Evolutionary conservation across 2,329 filamentous ascomycete genomes (phyloP), one percentile per base, ranked within the genome.

Genomic region (Hypoxylon sp.): DNA sequence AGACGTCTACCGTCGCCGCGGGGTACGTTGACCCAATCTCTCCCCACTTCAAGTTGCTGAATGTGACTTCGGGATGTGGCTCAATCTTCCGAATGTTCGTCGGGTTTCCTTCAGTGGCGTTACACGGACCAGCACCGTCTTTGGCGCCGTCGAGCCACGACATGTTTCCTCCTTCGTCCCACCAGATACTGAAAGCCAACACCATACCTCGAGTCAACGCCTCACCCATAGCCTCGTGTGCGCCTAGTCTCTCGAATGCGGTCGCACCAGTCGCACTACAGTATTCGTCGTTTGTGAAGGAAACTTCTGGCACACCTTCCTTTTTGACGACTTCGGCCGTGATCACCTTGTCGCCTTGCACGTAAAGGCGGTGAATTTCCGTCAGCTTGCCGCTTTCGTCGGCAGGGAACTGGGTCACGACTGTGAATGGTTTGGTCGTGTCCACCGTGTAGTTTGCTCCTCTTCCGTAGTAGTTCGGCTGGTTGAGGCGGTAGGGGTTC

Each of bases 31-130:
- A 85, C 65, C 81, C 83, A 63, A 88, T 82, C 70, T 87, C 84
- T 9, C 87, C 87, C 77, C 84, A 84, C 77, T 84, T 85, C 75
- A 89, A 83, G 78, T 88, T 87, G 68, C 82, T 85, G 77, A 84
- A 89, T 11, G 80, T 82, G 17, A 88, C 86, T 67, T 82, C 80
- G 37, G 87, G 81, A 67, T 82, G 78, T 1, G 86, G 79, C 67
- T 82, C 76, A 35, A 82, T 76, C 19, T 76, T 39, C 67, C 83
- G 79, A 60, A 90, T 83, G 26, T 81, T 79, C 6, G 72, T 64
- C 2, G 86, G 85, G 22, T 78, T 79, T 26, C 86, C 86, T 44
- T 85, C 83, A 37, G 77, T 80, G 8, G 81, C 81, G 63, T 80
- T 74, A 73, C 87, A 89, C 6, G 82, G 80, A 42, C 86, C 87